Evolutionary conservation across 2,329 filamentous ascomycete genomes (phyloP).

Genomic region (Furcasterigmium furcatum): DNA sequence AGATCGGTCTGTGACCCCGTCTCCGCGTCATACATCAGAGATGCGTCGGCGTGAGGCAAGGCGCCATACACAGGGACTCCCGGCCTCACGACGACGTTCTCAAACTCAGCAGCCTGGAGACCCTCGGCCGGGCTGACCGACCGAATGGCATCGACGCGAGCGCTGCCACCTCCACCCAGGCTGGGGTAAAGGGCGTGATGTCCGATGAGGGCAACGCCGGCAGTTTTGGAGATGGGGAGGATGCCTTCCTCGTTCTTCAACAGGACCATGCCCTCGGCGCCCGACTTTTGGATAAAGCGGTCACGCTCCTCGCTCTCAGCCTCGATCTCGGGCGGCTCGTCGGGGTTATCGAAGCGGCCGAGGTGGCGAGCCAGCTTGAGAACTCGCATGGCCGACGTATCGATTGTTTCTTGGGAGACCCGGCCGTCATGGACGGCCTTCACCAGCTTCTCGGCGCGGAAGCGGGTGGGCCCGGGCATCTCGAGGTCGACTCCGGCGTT

Average conservation of each 20-base stretch:
- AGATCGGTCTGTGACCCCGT: neutral
- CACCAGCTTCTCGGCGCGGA: conserved; percentile 4
- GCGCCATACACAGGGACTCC: neutral
- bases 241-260: conserved; percentile 70
- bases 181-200: neutral
- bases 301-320: conserved; percentile 46
- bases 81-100: neutral
- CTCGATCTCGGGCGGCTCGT: neutral
- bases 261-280: conserved; percentile 50
- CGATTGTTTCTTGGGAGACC: conserved; percentile 38
- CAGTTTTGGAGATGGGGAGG: conserved; percentile 60
- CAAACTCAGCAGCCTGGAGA: neutral
- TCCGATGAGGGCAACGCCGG: conserved; percentile 25
- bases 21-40: neutral
- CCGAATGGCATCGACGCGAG: neutral
- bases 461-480: conserved; percentile 54
- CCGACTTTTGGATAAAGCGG: neutral
- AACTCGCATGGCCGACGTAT: neutral
- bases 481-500: conserved; percentile 56
- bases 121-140: neutral
- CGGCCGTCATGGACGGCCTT: conserved; percentile 50
- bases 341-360: neutral
- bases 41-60: neutral
- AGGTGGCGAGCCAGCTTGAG: neutral
- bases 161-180: neutral